These are phyloP conservation scores for Candida krabiensis DNA, from an alignment of 805 yeast genomes.

Conservation along the genomic window DNA sequence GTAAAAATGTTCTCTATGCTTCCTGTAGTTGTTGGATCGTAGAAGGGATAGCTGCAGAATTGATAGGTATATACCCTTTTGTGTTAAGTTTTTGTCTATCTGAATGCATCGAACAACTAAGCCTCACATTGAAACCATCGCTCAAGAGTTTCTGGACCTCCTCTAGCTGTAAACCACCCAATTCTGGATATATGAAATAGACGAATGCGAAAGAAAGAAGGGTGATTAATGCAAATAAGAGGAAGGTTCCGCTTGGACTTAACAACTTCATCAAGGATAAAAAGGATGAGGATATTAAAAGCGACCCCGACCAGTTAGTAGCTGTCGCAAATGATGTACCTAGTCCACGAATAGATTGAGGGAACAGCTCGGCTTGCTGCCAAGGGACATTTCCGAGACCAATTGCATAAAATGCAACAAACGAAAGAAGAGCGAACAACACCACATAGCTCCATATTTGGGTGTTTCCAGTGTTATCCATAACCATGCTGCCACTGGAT, in stretches of 20 bases:
- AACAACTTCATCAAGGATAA: conserved; percentile 52
- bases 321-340: conserved; percentile 41
- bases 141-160: conserved; percentile 47
- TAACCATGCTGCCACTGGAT: no score
- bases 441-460: conserved; percentile 46
- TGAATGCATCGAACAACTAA: conserved; percentile 34
- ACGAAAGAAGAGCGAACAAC: conserved; percentile 46
- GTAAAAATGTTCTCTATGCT: no score
- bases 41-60: no score
- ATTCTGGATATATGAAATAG: conserved; percentile 49
- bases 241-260: conserved; percentile 53
- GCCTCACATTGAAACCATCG: conserved; percentile 48
- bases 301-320: conserved; percentile 52
- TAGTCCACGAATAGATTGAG: conserved; percentile 53
- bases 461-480: conserved; percentile 20
- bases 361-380: conserved; percentile 59
- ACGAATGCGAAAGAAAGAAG: conserved; percentile 43
- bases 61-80: no score
- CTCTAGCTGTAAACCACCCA: conserved; percentile 51
- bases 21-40: no score
- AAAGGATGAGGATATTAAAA: conserved; percentile 51
- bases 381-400: conserved; percentile 60
- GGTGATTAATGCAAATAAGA: conserved; percentile 46
- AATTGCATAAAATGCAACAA: conserved; percentile 52
- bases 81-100: not conserved